Base-by-base conservation (phyloP, 2,329 filamentous ascomycete species). In the Lizonia empirigonia region DNA sequence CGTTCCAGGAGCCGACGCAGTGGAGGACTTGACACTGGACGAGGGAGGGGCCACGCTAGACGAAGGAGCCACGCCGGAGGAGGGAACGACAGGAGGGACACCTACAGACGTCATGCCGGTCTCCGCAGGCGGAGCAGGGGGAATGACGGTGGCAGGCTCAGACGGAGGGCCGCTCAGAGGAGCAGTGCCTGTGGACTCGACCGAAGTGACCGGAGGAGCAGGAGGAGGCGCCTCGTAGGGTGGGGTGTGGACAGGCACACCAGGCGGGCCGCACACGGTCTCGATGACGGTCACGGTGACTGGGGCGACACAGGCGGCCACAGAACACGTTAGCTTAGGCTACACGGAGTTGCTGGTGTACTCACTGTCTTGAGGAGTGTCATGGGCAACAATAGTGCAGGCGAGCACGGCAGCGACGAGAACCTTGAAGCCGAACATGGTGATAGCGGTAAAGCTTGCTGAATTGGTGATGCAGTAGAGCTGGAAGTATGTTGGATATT, bases 361-460 rank as follows among this genome's bases (percentile, higher is more conserved):
- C 57, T 53, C 39, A 60, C 62, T 41, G 35, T 63, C 41, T 10
- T 41, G 39, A 22, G 41, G 30, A 40, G 23, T 29, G 24, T 53
- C 58, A 32, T 45, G 26, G 36, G 62, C 63, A 35, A 56, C 60
- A 44, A 62, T 55, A 46, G 52, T 52, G 44, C 54, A 53, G 41
- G 53, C 52, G 37, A 68, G 51, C 42, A 57, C 53, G 33, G 60
- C 54, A 44, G 57, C 49, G 32, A 56, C 57, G 38, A 65, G 42
- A 48, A 67, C 7, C 62, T 64, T 69, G 58, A 59, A 60, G 33
- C 53, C 58, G 54, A 65, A 48, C 66, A 68, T 69, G 45, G 36
- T 65, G 60, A 56, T 42, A 50, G 52, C 38, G 44, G 49, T 59
- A 51, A 58, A 41, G 39, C 50, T 53, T 36, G 34, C 36, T 27